These are phyloP conservation scores for Mortierella sp. DNA, from an alignment of 371 early-diverging fungal species.

Conservation along the genomic window DNA sequence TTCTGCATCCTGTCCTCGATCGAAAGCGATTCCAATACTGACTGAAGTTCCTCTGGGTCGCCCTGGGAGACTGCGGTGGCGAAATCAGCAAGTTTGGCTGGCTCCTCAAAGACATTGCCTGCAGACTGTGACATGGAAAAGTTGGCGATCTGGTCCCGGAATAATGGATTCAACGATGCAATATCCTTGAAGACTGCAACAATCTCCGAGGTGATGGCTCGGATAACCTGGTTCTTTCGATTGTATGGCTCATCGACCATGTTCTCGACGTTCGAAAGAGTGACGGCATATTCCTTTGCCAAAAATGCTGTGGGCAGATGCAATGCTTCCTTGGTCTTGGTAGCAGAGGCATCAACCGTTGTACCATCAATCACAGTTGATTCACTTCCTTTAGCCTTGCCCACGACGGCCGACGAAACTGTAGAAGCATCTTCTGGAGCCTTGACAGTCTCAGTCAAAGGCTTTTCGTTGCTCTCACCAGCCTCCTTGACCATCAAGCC, in stretches of 20 bases:
- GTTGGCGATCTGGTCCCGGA: slow-evolving; percentile 96
- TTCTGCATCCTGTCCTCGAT: slow-evolving; percentile 94
- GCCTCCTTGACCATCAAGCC: slow-evolving; percentile 39
- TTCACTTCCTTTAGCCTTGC: slow-evolving; percentile 27
- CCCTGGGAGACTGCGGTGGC: slow-evolving; percentile 95
- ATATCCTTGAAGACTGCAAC: slow-evolving; percentile 96
- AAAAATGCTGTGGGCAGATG: slow-evolving; percentile 64
- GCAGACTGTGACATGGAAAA: slow-evolving; percentile 96
- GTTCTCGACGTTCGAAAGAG: slow-evolving; percentile 89
- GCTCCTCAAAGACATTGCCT: slow-evolving; percentile 95
- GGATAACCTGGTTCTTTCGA: slow-evolving; percentile 84
- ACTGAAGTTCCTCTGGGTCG: slow-evolving; percentile 92
- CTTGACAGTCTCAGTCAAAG: slow-evolving; percentile 20
- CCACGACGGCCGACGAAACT: neutral
- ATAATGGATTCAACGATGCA: slow-evolving; percentile 90
- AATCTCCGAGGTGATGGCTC: slow-evolving; percentile 96
- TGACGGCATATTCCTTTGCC: slow-evolving; percentile 78
- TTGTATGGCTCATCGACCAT: slow-evolving; percentile 86
- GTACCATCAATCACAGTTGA: slow-evolving; percentile 46
- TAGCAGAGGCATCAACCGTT: slow-evolving; percentile 18
- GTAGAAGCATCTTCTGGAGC: slow-evolving; percentile 17
- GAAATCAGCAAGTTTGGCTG: slow-evolving; percentile 95
- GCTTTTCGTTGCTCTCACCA: slow-evolving; percentile 25
- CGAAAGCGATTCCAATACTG: slow-evolving; percentile 87
- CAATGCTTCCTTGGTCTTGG: slow-evolving; percentile 1